Conservation (phyloP, 1,139 yeast genomes). For the Candida dubliniensis region DNA sequence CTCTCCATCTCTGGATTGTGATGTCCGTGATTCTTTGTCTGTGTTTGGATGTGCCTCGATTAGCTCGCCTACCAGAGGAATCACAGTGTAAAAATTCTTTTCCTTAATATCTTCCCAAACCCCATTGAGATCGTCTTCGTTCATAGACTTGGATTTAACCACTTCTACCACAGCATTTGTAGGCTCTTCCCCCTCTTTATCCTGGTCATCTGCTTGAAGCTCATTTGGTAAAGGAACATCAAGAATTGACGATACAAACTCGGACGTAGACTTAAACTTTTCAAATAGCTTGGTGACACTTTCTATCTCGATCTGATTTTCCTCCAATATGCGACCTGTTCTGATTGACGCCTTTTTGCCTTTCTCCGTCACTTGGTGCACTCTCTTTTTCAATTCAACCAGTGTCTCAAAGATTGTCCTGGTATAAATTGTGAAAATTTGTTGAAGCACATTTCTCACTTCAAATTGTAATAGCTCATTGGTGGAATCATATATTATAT, state of each 20-base stretch:
- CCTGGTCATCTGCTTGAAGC: conserved; percentile 16
- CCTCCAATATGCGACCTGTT: conserved; percentile 64
- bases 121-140: conserved; percentile 28
- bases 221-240: conserved; percentile 30
- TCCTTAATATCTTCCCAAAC: conserved; percentile 73
- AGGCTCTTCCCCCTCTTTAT: conserved; percentile 20
- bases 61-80: conserved; percentile 29
- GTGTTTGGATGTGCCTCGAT: conserved; percentile 26
- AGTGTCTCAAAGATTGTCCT: conserved; percentile 44
- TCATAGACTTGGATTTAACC: conserved; percentile 21
- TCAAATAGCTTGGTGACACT: conserved; percentile 39
- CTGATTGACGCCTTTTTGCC: conserved; percentile 60
- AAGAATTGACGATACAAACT: conserved; percentile 45
- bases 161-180: conserved; percentile 23
- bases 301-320: conserved; percentile 45
- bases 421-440: conserved; percentile 49
- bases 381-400: conserved; percentile 31
- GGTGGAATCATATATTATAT: conserved; percentile 16
- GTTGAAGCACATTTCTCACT: conserved; percentile 17
- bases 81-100: conserved; percentile 55
- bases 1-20: conserved; percentile 36
- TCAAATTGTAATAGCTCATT: conserved; percentile 16
- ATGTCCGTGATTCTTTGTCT: conserved; percentile 6
- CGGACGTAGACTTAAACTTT: conserved; percentile 45
- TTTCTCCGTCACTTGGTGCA: conserved; percentile 35